A percentile compares a stretch with the other conserved stretches of the same genome.
phyloP scores from a whole-genome alignment of 1,284 basidiomycete species.

The Pholiota adiposa region DNA sequence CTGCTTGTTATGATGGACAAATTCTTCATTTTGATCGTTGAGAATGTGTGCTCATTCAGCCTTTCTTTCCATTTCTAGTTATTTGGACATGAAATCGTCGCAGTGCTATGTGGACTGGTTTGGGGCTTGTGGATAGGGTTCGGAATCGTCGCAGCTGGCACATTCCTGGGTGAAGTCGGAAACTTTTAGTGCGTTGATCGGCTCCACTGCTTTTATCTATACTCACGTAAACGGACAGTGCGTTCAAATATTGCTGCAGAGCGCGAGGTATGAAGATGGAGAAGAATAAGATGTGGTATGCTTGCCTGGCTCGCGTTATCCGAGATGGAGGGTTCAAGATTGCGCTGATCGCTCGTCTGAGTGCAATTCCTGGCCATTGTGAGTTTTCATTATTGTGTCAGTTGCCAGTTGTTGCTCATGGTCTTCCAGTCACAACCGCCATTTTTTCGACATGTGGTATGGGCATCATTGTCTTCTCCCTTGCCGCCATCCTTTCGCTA shows the following conservation, averaged over 20 bases:
- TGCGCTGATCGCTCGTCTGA: slow-evolving; percentile 73
- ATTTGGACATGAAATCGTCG: slow-evolving; percentile 81
- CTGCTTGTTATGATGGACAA: too few species aligned
- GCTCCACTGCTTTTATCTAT: neutral
- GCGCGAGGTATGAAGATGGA: slow-evolving; percentile 74
- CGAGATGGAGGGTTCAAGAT: slow-evolving; percentile 82
- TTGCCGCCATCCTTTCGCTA: slow-evolving; percentile 75
- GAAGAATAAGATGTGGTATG: slow-evolving; percentile 72
- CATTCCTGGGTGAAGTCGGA: slow-evolving; percentile 69
- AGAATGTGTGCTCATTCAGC: neutral
- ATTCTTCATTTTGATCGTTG: too few species aligned
- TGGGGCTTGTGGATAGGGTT: slow-evolving; percentile 75
- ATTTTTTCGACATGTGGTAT: slow-evolving; percentile 84
- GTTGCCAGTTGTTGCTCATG: neutral
- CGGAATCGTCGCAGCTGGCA: slow-evolving; percentile 68
- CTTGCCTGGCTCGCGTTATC: slow-evolving; percentile 77
- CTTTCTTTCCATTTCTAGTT: slow-evolving; percentile 49
- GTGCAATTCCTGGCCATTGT: slow-evolving; percentile 84
- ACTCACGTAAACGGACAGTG: slow-evolving; percentile 38
- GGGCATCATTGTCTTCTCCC: slow-evolving; percentile 68
- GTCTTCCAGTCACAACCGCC: slow-evolving; percentile 60
- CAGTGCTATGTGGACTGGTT: slow-evolving; percentile 77
- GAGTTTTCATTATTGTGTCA: slow-evolving; percentile 25
- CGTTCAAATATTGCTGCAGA: slow-evolving; percentile 68
- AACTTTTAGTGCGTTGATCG: slow-evolving; percentile 67